These are phyloP conservation scores for Debaryomycetaceae sp. DNA, from an alignment of 1,139 yeast genomes.

Conservation along the genomic window DNA sequence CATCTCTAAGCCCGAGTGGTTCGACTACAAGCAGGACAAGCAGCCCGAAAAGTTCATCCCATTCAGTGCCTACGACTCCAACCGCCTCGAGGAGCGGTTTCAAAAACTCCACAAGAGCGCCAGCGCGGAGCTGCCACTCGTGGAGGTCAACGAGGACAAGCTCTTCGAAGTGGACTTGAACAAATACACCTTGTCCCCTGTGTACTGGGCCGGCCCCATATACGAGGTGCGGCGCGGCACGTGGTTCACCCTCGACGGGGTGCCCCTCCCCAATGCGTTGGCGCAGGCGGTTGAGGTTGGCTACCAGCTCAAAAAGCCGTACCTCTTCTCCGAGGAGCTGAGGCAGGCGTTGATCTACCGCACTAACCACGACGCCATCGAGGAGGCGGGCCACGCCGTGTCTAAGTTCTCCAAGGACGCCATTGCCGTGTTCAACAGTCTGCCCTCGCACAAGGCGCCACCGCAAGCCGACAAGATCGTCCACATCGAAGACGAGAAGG, in stretches of 20 bases:
- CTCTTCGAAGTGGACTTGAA: conserved; percentile 67
- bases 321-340: conserved; percentile 12
- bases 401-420: conserved; percentile 15
- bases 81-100: conserved; percentile 43
- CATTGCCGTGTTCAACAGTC: conserved; percentile 20
- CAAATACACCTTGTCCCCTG: conserved; percentile 54
- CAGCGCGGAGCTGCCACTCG: conserved; percentile 5
- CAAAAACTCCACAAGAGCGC: conserved; percentile 2
- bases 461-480: conserved; percentile 1
- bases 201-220: conserved; percentile 86
- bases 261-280: conserved; percentile 51
- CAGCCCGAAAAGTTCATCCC: conserved; percentile 64
- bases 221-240: conserved; percentile 81
- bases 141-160: conserved; percentile 78
- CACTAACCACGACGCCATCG: conserved; percentile 9
- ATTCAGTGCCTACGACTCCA: conserved; percentile 62
- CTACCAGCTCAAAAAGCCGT: conserved; percentile 35
- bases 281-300: conserved; percentile 60
- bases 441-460: conserved; percentile 5
- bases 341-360: neutral
- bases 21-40: conserved; percentile 40
- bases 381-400: conserved; percentile 8
- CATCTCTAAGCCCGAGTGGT: conserved; percentile 58
- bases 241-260: conserved; percentile 68
- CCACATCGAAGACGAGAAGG: conserved; percentile 18